Evolutionary conservation across 768 basidiomycete species (phyloP), one percentile per base, ranked within the genome.

Genomic region (Xanthoconium stramineum): DNA sequence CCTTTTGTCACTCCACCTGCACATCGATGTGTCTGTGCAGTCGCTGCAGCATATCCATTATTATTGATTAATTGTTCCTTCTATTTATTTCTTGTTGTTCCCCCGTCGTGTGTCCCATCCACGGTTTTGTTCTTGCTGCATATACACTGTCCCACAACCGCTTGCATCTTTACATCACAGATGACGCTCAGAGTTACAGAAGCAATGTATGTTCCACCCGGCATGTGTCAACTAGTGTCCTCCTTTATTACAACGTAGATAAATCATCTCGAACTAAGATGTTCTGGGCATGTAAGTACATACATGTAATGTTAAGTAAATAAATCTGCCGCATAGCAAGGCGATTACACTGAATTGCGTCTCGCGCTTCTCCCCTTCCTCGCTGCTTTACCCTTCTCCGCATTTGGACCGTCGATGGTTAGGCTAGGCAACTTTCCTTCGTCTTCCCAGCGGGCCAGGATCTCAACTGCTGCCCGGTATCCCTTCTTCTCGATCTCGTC

Each of bases 401-500:
- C 70, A 7, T 74, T 76, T 53, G 79, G 80, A 15, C 82, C 85
- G 53, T 85, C 83, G 45, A 91, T 83, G 55, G 81, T 75, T 20
- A 85, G 76, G n/a, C 80, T 83, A 1, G 94, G 93, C n/a, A 98
- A 76, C 54, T 79, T 80, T 5, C 91, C 93, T 62, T 96, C 89
- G 15, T 86, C 86, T 47, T 91, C 86, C 81, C 93, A 88, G 61
- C 85, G 82, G 50, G 81, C 80, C 29, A 99, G 69, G 53, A 88
- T 81, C 48, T 85, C 80, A 64, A 85, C 72, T 1, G 90, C 85
- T 3, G 88, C 87, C 8, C 78, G 67, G 63, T 94, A 89, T 0
- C 96, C 97, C 65, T 86, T 87, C 64, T 83, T 81, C 65, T 88
- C 80, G 28, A 99, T 87, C 72, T 98, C 93, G 60, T 90, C 88